A percentile compares a stretch with the other conserved stretches of the same genome.
phyloP scores from a whole-genome alignment of 805 yeast genomes.

The Yamadazyma laniorum region DNA sequence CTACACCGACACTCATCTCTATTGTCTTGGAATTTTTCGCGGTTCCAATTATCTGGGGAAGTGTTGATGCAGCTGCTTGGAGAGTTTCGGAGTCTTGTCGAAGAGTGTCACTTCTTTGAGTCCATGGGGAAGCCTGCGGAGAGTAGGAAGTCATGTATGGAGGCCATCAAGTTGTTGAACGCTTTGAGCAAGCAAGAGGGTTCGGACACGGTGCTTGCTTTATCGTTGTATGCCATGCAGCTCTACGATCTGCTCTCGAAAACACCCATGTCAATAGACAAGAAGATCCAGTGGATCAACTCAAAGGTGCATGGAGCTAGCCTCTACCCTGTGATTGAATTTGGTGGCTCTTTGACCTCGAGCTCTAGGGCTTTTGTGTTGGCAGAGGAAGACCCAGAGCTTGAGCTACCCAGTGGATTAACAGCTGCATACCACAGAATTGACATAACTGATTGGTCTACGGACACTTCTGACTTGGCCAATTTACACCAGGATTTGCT shows the following conservation, averaged over 20 bases:
- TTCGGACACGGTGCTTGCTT: background rate
- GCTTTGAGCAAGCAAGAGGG: constrained; percentile 11
- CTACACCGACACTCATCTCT: no score
- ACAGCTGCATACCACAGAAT: constrained; percentile 9
- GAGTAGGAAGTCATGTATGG: constrained; percentile 21
- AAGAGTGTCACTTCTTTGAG: constrained; percentile 15
- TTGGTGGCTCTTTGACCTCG: constrained; percentile 14
- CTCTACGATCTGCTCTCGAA: constrained; percentile 19
- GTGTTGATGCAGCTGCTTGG: background rate
- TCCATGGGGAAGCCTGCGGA: constrained; percentile 16
- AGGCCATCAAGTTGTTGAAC: constrained; percentile 26
- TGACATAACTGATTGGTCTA: constrained; percentile 43
- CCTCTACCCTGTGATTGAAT: constrained; percentile 21
- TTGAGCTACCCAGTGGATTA: constrained; percentile 16
- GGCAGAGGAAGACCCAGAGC: background rate
- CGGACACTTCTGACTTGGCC: constrained; percentile 21
- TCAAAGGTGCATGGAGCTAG: constrained; percentile 17
- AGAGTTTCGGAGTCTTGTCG: constrained; percentile 12
- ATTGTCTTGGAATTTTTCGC: background rate
- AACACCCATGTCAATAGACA: constrained; percentile 9
- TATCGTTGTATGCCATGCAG: constrained; percentile 22
- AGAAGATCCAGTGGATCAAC: constrained; percentile 27
- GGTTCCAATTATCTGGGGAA: constrained; percentile 4
- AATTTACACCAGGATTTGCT: constrained; percentile 48
- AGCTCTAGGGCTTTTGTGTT: constrained; percentile 3